Base-by-base conservation (phyloP, 1,139 yeast species). In the Lodderomyces beijingensis region DNA sequence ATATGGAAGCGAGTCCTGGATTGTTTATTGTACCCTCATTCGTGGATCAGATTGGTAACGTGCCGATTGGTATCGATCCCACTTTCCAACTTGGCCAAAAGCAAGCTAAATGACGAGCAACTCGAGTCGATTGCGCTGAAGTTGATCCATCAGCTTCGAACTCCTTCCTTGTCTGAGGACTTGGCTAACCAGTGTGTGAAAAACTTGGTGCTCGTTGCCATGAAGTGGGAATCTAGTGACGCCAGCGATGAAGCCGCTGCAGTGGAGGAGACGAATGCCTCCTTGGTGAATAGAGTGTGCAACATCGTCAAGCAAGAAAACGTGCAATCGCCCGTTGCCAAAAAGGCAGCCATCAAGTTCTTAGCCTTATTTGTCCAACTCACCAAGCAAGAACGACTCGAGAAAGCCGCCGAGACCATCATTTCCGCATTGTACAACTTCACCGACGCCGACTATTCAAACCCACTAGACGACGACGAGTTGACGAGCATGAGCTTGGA, bases 1-100 rank as follows among this genome's bases (percentile, higher is more conserved):
- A 45, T 74, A 9, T 83, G 93, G 91, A 49, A 52, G 9, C 55
- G 59, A 14, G 60, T 83, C 4, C 65, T 77, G 18, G 70, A 69
- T 9, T 61, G 78, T 16, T 62, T 88, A 40, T 62, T 89, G 33
- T 91, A 76, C 54, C 96, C 96, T 2, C 97, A 89, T 54, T 71
- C 94, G 0, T 89, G 97, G 97, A 83, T 89, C 9, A 76, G 97
- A 49, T 65, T 84, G 36, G 64, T 75, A 4, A 62, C 94, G 0
- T 63, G 82, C n/a, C 67, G 89, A 33, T 62, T 87, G 30, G 55
- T 79, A 25, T 78, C 80, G 1, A 51, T 61, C 3, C 52, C 81
- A 30, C 59, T 84, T 32, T 49, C 66, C 3, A 68, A 69, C 36
- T 40, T 63, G 25, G 65, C 60, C 12, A 39, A 62, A 26, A 30